phyloP scores from a whole-genome alignment of 345 rosid species.

The Chamaenerion angustifolium region DNA sequence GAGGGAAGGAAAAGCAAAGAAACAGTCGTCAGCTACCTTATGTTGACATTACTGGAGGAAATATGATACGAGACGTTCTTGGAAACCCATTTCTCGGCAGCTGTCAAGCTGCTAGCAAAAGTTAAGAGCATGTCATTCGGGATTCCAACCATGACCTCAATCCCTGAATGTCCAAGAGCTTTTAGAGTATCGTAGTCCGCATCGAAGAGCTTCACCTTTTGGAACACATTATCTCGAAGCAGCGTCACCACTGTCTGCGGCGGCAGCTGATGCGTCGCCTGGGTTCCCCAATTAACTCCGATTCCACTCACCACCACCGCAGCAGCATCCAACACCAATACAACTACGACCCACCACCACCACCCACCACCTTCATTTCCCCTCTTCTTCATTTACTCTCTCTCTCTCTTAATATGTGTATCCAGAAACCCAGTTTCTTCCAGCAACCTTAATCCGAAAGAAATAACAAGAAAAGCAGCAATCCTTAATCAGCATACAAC shows the following conservation, averaged over 20 bases:
- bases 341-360: too few relatives aligned
- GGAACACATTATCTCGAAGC: constrained; percentile 56
- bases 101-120: constrained; percentile 50
- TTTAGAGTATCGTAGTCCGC: constrained; percentile 57
- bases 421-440: too few relatives aligned
- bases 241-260: constrained; percentile 62
- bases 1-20: too few relatives aligned
- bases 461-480: too few relatives aligned
- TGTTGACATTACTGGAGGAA: constrained; percentile 39
- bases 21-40: constrained; percentile 35
- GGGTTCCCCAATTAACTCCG: constrained; percentile 96
- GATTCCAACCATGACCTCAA: constrained; percentile 97
- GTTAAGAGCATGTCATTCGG: constrained; percentile 82
- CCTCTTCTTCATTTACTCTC: too few relatives aligned
- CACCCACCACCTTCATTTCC: too few relatives aligned
- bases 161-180: constrained; percentile 55
- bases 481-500: too few relatives aligned
- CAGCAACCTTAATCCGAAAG: too few relatives aligned
- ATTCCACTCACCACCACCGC: constrained; percentile 31
- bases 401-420: too few relatives aligned
- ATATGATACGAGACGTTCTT: constrained; percentile 66
- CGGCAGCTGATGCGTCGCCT: constrained; percentile 59
- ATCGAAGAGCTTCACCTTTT: constrained; percentile 87
- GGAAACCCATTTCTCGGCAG: constrained; percentile 91
- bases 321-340: not conserved